Base-by-base conservation (phyloP, 179 eudicot species). In the Actinidia polygama region DNA sequence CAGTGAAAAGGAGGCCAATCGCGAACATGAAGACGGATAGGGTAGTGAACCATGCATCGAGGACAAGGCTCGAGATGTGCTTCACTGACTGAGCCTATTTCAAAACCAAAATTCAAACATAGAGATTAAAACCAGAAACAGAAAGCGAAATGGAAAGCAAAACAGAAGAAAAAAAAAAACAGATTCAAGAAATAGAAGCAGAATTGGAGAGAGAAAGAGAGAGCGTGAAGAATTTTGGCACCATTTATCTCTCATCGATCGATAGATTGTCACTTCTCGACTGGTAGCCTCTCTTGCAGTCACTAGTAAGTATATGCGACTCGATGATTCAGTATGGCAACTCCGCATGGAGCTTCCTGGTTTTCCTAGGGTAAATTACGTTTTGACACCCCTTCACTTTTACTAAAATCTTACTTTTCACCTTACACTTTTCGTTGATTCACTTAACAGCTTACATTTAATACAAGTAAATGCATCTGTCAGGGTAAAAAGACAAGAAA, bases 21-120 rank as follows among this genome's bases (percentile, higher is more conserved):
- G 90, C 83, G 69, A 95, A 92, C 92, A 95, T 88, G 75, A 94
- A 75, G 70, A 90, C 88, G 15, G 98, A 88, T 24, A 95, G 90
- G 76, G 95, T 89, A 21, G 98, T 95, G 79, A 94, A 94, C 90
- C 90, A 73, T 79, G 88, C 89, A 10, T 72, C 90, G 0, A 96
- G 91, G 55, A 95, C 92, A 3, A 98, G 98, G 79, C 96, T 94
- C 61, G 91, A 85, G 77, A 95, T 91, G 15, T 96, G 87, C 73
- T 92, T 94, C 81, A 78, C 88, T 16, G 93, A 59, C 81, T 81
- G 89, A 54, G 90, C 93, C 95, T 92, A 47, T 40, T 19, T 51
- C 44, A 19, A 46, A 46, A 44, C 68, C 21, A 75, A 47, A 75
- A 12, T 6, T 21, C 61, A 77, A 66, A 55, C 9, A 24, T 58